These are phyloP conservation scores for Capsella rubella DNA, from an alignment of 441 rosid species.

Conservation along the genomic window DNA sequence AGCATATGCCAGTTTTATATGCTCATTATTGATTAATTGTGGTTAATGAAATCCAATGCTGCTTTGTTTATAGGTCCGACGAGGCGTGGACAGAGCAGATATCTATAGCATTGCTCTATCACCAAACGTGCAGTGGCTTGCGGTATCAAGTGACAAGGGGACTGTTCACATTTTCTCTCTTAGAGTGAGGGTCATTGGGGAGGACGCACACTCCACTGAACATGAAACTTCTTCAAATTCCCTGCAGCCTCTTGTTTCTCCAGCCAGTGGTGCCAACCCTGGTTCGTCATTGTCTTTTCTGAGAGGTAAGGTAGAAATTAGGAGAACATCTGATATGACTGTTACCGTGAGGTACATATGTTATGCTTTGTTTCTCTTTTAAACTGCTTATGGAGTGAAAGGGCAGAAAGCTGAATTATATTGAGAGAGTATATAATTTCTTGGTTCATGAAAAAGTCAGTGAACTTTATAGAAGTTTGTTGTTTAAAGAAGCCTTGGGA, in stretches of 20 bases:
- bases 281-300: constrained; percentile 86
- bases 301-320: constrained; percentile 63
- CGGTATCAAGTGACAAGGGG: constrained; percentile 87
- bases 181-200: constrained; percentile 78
- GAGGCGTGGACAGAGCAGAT: constrained; percentile 91
- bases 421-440: not conserved
- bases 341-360: constrained; percentile 9
- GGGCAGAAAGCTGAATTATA: not conserved
- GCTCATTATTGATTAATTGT: constrained; percentile 6
- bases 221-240: constrained; percentile 68
- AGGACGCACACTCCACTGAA: constrained; percentile 62
- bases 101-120: constrained; percentile 84
- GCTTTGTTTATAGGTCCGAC: constrained; percentile 63
- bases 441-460: constrained; percentile 10
- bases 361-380: constrained; percentile 6
- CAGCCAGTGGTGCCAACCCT: constrained; percentile 74
- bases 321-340: constrained; percentile 15
- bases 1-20: not conserved
- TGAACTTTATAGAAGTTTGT: not conserved
- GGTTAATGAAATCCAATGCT: constrained; percentile 22
- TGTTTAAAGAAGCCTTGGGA: constrained; percentile 9
- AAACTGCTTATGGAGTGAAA: constrained; percentile 10
- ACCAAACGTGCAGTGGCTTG: constrained; percentile 82
- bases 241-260: constrained; percentile 72
- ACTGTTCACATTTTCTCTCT: constrained; percentile 91